These are phyloP conservation scores for Blepharisma stoltei DNA, from an alignment of 73 alveolate genomes.

Conservation along the genomic window DNA sequence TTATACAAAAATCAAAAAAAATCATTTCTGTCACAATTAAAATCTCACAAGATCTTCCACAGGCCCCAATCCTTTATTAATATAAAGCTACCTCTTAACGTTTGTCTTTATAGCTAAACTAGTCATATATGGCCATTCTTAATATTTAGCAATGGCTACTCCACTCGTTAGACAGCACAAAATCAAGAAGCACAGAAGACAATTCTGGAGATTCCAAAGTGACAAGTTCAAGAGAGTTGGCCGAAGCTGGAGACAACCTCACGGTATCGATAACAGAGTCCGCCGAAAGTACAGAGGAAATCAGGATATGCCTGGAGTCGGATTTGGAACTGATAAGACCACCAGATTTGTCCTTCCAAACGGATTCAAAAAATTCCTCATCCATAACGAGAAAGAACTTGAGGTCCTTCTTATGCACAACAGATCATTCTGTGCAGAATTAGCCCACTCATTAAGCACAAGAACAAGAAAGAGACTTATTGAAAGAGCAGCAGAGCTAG, in stretches of 20 bases:
- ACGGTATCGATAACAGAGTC: conserved; percentile 97
- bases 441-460: conserved; percentile 91
- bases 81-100: too few species aligned
- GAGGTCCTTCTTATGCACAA: conserved; percentile 97
- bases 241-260: conserved; percentile 97
- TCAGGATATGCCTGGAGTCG: conserved; percentile 88
- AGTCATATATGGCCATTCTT: too few species aligned
- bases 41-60: too few species aligned
- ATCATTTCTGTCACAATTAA: too few species aligned
- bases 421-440: conserved; percentile 93
- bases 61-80: background rate
- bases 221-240: conserved; percentile 67
- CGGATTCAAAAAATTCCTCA: conserved; percentile 91
- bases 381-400: conserved; percentile 84
- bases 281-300: conserved; percentile 97
- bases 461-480: conserved; percentile 83
- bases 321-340: conserved; percentile 90
- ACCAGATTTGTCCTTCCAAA: conserved; percentile 87
- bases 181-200: too few species aligned
- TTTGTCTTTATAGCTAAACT: too few species aligned
- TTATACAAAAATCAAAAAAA: too few species aligned
- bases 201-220: conserved; percentile 65
- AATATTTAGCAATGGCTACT: too few species aligned
- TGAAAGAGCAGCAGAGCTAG: conserved; percentile 94
- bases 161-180: too few species aligned